Evolutionary conservation across 257 asterid genomes (phyloP).

Genomic region (Scutellaria baicalensis): DNA sequence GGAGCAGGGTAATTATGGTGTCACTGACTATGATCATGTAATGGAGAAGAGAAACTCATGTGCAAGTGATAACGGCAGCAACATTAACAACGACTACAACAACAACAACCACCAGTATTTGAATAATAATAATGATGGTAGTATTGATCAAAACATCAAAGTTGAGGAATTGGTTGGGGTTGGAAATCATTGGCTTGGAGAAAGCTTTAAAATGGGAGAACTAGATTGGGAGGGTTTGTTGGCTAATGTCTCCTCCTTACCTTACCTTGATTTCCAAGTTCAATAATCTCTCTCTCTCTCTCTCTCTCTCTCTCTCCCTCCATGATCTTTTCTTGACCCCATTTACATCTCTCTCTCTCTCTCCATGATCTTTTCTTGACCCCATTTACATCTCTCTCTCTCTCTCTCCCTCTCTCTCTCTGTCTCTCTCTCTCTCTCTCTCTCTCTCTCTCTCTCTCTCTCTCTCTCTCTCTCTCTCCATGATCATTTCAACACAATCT

Average conservation of each 20-base stretch:
- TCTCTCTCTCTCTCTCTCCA: not conserved
- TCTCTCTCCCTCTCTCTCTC: not conserved
- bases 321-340: not conserved
- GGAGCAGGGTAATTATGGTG: constrained; percentile 38
- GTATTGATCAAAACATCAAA: constrained; percentile 24
- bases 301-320: not conserved
- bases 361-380: too few relatives aligned
- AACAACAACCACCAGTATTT: not conserved
- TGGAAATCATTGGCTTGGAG: constrained; percentile 74
- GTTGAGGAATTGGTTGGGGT: constrained; percentile 53
- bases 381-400: not conserved
- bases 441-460: not conserved
- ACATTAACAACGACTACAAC: too few relatives aligned
- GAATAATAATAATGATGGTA: not conserved
- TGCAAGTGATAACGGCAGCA: too few relatives aligned
- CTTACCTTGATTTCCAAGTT: constrained; percentile 77
- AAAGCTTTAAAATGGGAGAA: constrained; percentile 70
- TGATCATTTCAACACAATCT: too few relatives aligned
- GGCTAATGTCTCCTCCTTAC: constrained; percentile 84
- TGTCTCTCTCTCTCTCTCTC: not conserved
- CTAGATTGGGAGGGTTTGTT: constrained; percentile 97
- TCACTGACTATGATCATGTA: constrained; percentile 20
- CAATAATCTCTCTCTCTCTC: constrained; percentile 25
- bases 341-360: not conserved
- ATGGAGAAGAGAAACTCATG: constrained; percentile 23